Evolutionary conservation across 148 eudicot genomes (phyloP), one percentile per base, ranked within the genome.

Genomic region (Amaranthus hypochondriacus): DNA sequence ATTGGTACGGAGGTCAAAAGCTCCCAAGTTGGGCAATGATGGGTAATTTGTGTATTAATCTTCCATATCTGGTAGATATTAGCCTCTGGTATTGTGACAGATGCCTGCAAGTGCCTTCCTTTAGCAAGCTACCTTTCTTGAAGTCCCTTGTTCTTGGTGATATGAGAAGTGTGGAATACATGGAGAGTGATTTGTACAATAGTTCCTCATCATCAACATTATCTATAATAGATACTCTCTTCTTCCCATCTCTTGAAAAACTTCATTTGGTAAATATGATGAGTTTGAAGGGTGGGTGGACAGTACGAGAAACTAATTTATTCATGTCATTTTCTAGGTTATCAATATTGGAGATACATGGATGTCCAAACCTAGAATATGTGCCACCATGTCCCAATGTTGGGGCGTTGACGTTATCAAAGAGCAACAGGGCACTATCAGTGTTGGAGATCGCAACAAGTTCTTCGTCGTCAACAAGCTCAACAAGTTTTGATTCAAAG

Each of bases 261-360:
- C 83, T 83, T 39, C 2, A 1, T 0, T 55, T 83, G 7, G 0
- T 0, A 8, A 0, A 0, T 10, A 64, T 83, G 75, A 2, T 0
- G n/a, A 76, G 50, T 52, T 42, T 83, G 44, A 73, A 69, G 56
- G 83, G 85, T 43, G 70, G 85, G 85, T 76, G 85, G 83, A 74
- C 10, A 51, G 46, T 0, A 12, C 58, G 21, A 46, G 69, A 1
- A 57, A 28, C 2, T 6, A 48, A 0, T 44, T 11, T 6, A 70
- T 11, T 46, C 43, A 43, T 28, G 64, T 76, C 74, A 48, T 82
- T 82, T 79, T 14, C 77, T 3, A 46, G 43, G 14, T 65, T 82
- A 42, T 49, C 54, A 51, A 6, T 0, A 0, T 55, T 79, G 54
- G 0, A 0, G 0, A 39, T 76, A 15, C 0, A 3, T 0, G 2